A percentile compares a stretch with the other conserved stretches of the same genome.
Conservation (phyloP, 2,329 filamentous ascomycete genomes). For the Diaporthe humulicola region DNA sequence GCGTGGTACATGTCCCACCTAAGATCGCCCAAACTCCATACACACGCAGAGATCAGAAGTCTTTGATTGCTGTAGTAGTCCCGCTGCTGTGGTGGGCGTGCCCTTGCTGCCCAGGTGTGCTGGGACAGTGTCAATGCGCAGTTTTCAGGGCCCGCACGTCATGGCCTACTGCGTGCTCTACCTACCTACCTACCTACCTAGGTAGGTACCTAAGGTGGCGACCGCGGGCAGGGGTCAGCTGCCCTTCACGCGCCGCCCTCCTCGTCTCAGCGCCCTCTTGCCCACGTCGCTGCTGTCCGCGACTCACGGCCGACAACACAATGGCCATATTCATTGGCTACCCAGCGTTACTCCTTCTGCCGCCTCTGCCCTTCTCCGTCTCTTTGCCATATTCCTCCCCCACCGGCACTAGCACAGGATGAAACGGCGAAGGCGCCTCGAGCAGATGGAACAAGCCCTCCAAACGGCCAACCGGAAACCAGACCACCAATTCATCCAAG, state of each 20-base stretch:
- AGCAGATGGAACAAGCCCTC: constrained; percentile 30
- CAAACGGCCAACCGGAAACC: constrained; percentile 16
- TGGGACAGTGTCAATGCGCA: not conserved
- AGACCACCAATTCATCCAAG: constrained; percentile 30
- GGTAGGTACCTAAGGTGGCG: not conserved
- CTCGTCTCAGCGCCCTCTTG: not conserved
- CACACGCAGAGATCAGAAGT: not conserved
- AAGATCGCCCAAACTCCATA: not conserved
- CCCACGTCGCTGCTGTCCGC: not conserved
- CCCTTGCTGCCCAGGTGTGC: not conserved
- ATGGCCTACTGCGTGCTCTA: too few relatives aligned
- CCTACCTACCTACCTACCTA: too few relatives aligned
- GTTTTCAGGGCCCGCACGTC: constrained; percentile 10
- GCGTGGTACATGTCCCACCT: not conserved
- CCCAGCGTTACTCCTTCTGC: not conserved
- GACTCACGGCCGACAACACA: not conserved
- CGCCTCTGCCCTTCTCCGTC: not conserved
- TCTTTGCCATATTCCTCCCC: not conserved
- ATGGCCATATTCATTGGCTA: not conserved
- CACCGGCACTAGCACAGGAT: constrained; percentile 4
- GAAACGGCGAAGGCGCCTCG: constrained; percentile 20
- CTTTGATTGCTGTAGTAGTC: not conserved
- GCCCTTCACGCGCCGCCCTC: not conserved
- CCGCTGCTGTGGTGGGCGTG: not conserved
- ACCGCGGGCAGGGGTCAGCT: not conserved